Evolutionary conservation across 805 yeast genomes (phyloP).

Genomic region (Zygotorulaspora danielsina): DNA sequence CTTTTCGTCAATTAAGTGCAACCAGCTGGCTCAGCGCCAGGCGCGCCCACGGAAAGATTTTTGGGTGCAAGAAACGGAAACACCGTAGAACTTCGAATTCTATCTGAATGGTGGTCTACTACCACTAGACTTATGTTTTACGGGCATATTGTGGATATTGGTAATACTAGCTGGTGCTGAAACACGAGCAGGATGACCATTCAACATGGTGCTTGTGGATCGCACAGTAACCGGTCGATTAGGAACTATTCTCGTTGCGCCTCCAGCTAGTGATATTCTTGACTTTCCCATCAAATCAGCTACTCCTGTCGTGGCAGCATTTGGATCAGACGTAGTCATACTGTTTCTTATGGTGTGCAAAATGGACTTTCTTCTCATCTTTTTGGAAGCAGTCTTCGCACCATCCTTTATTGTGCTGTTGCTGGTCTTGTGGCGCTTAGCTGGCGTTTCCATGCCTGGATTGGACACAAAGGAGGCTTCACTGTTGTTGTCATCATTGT

Average conservation of each 20-base stretch:
- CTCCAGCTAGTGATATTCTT: slow-evolving; percentile 17
- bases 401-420: slow-evolving; percentile 1
- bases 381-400: slow-evolving; percentile 1
- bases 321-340: slow-evolving; percentile 15
- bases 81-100: background rate
- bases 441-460: slow-evolving; percentile 18
- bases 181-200: slow-evolving; percentile 9
- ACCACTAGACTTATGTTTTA: slow-evolving; percentile 3
- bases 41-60: too few species aligned
- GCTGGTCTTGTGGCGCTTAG: slow-evolving; percentile 5
- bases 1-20: background rate
- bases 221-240: slow-evolving; percentile 8
- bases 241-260: slow-evolving; percentile 17
- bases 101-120: slow-evolving; percentile 30
- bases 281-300: slow-evolving; percentile 4
- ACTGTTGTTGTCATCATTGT: slow-evolving; percentile 30
- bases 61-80: too few species aligned
- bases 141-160: background rate
- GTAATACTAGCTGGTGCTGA: slow-evolving; percentile 4
- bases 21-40: too few species aligned
- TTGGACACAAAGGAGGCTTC: slow-evolving; percentile 36
- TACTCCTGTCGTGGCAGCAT: slow-evolving; percentile 5
- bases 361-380: slow-evolving; percentile 31
- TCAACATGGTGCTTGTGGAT: slow-evolving; percentile 2
- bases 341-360: slow-evolving; percentile 34